Evolutionary conservation across 805 yeast species (phyloP).

Genomic region (Cyberlindnera mrakii): DNA sequence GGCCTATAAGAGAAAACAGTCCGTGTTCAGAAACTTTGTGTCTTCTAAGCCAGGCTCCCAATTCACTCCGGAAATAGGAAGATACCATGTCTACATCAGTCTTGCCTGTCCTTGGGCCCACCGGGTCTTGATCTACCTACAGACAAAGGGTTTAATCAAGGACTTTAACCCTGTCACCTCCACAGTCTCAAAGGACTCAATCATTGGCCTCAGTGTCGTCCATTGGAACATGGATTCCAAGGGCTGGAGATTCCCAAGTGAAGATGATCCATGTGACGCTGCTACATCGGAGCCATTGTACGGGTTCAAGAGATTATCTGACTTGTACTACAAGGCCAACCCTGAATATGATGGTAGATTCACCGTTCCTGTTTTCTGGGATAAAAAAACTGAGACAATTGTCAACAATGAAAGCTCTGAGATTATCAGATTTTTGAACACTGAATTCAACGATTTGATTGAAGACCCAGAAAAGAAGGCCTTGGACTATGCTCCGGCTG

Average conservation of each 20-base stretch:
- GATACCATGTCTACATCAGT: slow-evolving; percentile 86
- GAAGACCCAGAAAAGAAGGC: slow-evolving; percentile 39
- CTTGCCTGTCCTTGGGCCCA: slow-evolving; percentile 96
- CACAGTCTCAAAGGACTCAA: slow-evolving; percentile 28
- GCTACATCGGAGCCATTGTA: slow-evolving; percentile 57
- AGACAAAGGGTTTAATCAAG: slow-evolving; percentile 64
- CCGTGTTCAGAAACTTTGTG: slow-evolving; percentile 60
- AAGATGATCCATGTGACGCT: slow-evolving; percentile 32
- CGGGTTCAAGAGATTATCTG: slow-evolving; percentile 53
- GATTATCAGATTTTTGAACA: slow-evolving; percentile 76
- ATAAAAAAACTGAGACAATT: slow-evolving; percentile 70
- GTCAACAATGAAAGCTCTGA: slow-evolving; percentile 92
- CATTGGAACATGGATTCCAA: slow-evolving; percentile 85
- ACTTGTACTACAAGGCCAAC: slow-evolving; percentile 69
- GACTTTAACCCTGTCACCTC: slow-evolving; percentile 29
- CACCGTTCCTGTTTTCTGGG: slow-evolving; percentile 95
- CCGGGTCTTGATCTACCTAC: slow-evolving; percentile 67
- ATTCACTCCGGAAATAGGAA: slow-evolving; percentile 66
- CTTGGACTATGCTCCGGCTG: slow-evolving; percentile 58
- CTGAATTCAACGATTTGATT: slow-evolving; percentile 60
- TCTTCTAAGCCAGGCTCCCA: slow-evolving; percentile 50
- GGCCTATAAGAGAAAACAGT: slow-evolving; percentile 46
- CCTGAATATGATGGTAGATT: slow-evolving; percentile 75
- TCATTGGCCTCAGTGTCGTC: slow-evolving; percentile 69
- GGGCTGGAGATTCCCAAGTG: slow-evolving; percentile 80